Evolutionary conservation across 148 eudicot species (phyloP).

Genomic region (Tetragonia tetragonoides): DNA sequence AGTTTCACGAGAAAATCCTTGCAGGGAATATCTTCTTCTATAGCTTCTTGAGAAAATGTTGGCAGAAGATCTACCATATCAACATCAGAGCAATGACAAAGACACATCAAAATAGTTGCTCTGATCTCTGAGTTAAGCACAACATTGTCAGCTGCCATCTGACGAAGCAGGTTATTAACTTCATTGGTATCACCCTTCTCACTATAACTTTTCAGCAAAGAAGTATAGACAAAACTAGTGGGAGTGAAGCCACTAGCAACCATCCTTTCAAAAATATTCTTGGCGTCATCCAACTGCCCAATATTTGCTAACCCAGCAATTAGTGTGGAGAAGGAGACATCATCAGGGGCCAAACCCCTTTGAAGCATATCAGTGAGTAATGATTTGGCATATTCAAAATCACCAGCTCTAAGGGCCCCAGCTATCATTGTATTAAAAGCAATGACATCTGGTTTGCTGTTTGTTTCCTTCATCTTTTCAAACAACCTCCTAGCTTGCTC

Average conservation of each 20-base stretch:
- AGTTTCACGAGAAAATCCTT: slow-evolving; percentile 50
- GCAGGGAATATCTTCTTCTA: slow-evolving; percentile 38
- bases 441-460: slow-evolving; percentile 47
- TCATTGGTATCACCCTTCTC: slow-evolving; percentile 51
- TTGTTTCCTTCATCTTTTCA: slow-evolving; percentile 41
- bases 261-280: slow-evolving; percentile 52
- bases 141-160: slow-evolving; percentile 60
- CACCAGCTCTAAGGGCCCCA: slow-evolving; percentile 50
- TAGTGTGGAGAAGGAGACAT: slow-evolving; percentile 45
- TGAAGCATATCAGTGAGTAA: slow-evolving; percentile 54
- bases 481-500: slow-evolving; percentile 64
- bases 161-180: slow-evolving; percentile 54
- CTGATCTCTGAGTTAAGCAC: slow-evolving; percentile 50
- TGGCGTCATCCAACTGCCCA: slow-evolving; percentile 71
- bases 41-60: slow-evolving; percentile 47
- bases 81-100: slow-evolving; percentile 41
- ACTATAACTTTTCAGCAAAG: slow-evolving; percentile 53
- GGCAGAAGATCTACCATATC: slow-evolving; percentile 53
- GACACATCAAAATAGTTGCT: slow-evolving; percentile 44
- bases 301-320: slow-evolving; percentile 46
- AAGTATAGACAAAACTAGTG: slow-evolving; percentile 41
- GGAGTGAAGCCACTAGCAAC: slow-evolving; percentile 48
- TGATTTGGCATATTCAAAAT: slow-evolving; percentile 46
- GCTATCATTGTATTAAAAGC: slow-evolving; percentile 58
- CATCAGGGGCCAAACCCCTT: slow-evolving; percentile 57